Base-by-base conservation (phyloP, 1,284 basidiomycete species). In the Malassezia japonica region DNA sequence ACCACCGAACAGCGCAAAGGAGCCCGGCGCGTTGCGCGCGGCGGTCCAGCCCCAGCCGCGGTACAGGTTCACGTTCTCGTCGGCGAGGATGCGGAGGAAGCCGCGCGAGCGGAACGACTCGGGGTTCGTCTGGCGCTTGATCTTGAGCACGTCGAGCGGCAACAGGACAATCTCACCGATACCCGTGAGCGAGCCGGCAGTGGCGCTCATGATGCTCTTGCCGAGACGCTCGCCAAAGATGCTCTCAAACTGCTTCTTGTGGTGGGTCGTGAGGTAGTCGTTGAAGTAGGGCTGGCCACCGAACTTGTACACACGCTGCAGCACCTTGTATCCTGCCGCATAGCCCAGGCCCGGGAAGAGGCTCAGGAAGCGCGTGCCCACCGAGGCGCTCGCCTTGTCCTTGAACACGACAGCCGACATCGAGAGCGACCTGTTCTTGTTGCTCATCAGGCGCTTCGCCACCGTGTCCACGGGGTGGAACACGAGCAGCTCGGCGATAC, bases 1-100 rank as follows among this genome's bases (percentile, higher is more conserved):
- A 38, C 88, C 92, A 72, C 92, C 92, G 71, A 98, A 98, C 16
- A 72, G 58, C 48, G 92, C 89, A 65, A 98, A 98, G 48, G 82
- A 84, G 13, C 92, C 92, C 2, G 92, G 92, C 1, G 92, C 92
- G 72, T 98, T 98, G 50, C 92, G 82, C 1, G 90, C 91, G 78
- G 95, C 87, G 31, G 92, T 98, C 92, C 92, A 96, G 48, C 91
- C 92, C 87, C 90, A 95, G 33, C 92, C 92, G 60, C 90, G 83
- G 77, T 98, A 98, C 32, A 98, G 81, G 10, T 81, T 83, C 47
- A 80, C 68, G 52, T 91, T 89, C 73, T 98, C 94, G 64, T 98
- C 91, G 61, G 83, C 77, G 73, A 98, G 82, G 61, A 98, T 90
- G 48, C 85, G 83, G 51, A 94, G 60, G 64, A 94, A 80, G 32